Conservation (phyloP, 2,329 filamentous ascomycete genomes). For the Ophiostoma tasmaniense region DNA sequence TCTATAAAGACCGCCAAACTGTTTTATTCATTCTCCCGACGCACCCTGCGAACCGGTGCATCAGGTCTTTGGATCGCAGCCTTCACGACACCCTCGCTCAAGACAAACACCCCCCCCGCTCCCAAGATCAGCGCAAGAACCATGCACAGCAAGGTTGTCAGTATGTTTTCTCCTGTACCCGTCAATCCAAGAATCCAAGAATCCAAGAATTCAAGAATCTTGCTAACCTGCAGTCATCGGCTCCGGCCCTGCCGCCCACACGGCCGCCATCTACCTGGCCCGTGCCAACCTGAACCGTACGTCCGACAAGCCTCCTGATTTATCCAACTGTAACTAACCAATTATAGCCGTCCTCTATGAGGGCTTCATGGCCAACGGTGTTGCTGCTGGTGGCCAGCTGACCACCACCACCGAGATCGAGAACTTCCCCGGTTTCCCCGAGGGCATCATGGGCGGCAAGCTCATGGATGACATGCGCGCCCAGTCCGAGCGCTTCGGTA, state of each 20-base stretch:
- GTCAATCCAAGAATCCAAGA: background rate
- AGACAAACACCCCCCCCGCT: slow-evolving; percentile 34
- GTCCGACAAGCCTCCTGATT: slow-evolving; percentile 24
- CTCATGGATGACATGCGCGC: slow-evolving; percentile 94
- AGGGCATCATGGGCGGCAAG: slow-evolving; percentile 75
- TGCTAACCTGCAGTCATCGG: slow-evolving; percentile 54
- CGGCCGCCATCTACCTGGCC: slow-evolving; percentile 90
- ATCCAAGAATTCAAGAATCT: no score
- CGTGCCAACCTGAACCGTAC: slow-evolving; percentile 83
- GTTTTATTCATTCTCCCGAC: slow-evolving; percentile 78
- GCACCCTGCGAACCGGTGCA: slow-evolving; percentile 66
- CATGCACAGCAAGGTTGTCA: slow-evolving; percentile 91
- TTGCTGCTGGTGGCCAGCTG: slow-evolving; percentile 89
- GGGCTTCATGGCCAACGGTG: slow-evolving; percentile 95
- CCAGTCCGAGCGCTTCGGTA: slow-evolving; percentile 88
- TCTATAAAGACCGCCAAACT: slow-evolving; percentile 57
- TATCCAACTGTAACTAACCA: background rate
- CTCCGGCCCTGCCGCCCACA: slow-evolving; percentile 95
- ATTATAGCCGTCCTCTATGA: slow-evolving; percentile 79
- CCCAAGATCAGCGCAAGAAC: slow-evolving; percentile 40
- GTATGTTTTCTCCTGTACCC: slow-evolving; percentile 38
- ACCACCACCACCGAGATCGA: slow-evolving; percentile 98
- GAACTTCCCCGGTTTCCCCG: slow-evolving; percentile 93
- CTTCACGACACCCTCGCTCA: slow-evolving; percentile 57
- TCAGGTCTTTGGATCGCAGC: slow-evolving; percentile 66